Evolutionary conservation across 257 asterid genomes (phyloP), one percentile per base, ranked within the genome.

Genomic region (Plectranthus barbatus): DNA sequence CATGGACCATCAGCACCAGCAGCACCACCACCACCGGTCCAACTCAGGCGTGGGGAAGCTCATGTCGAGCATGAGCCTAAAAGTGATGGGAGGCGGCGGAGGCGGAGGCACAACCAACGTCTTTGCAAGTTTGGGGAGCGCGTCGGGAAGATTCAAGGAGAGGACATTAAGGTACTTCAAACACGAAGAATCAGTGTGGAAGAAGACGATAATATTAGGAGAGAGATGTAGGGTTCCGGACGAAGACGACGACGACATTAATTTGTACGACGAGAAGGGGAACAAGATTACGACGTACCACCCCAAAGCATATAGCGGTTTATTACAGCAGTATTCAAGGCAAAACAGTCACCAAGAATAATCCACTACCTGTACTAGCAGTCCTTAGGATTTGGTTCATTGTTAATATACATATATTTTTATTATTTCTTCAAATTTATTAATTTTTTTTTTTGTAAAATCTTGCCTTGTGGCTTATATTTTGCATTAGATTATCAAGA

Each of bases 121-220:
- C 29, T 23, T 23, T 23, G 29, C 3, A 1, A 4, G 29, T 1
- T 23, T 23, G 1, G 29, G 29, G 4, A 23, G 29, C 29, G 4
- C 4, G 77, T 13, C 71, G 54, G 46, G n/a, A 5, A 56, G 78
- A 60, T 4, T 67, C 11, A 79, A 61, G 60, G 67, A 61, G 33
- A 77, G 79, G 33, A 81, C 72, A 60, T 31, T 31, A 4, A 66
- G 23, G 19, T 18, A 44, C 1, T 55, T 75, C 70, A 81, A 83
- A 31, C 88, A 74, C 7, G 94, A 91, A 67, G 98, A 91, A 47
- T 91, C 94, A 36, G 62, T 91, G 7, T 91, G 96, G 98, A 91
- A 81, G 73, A 91, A 88, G 72, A 79, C 89, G 20, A 91, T 91
- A n/a, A 88, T 91, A 19, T 53, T 91, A 39, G 98, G 98, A 7